A percentile compares a stretch with the other conserved stretches of the same genome.
Evolutionary conservation across 2,329 filamentous ascomycete species (phyloP).

Genomic region (Cladosporium cucumerinum): DNA sequence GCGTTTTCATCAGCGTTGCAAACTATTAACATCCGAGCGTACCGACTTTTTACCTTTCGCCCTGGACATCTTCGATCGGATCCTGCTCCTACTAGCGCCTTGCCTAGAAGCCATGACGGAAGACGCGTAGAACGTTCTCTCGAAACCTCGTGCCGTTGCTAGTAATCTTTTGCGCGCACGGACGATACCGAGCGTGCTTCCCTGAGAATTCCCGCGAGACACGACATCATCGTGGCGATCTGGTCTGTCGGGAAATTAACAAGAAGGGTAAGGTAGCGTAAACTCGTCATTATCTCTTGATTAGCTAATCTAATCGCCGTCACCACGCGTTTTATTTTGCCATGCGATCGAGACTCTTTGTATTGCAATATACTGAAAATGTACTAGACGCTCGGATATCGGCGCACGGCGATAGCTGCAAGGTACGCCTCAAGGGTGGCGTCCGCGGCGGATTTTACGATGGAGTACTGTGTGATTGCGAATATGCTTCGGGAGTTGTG

Average conservation of each 20-base stretch:
- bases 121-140: slow-evolving; percentile 11
- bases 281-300: neutral
- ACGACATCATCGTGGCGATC: neutral
- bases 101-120: slow-evolving; percentile 10
- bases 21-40: slow-evolving; percentile 11
- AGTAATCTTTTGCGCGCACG: neutral
- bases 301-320: neutral
- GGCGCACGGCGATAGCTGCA: neutral
- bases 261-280: neutral
- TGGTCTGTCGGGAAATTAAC: neutral
- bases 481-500: neutral
- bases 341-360: neutral
- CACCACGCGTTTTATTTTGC: slow-evolving; percentile 1
- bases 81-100: neutral
- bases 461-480: neutral
- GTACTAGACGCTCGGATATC: slow-evolving; percentile 9
- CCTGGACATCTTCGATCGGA: slow-evolving; percentile 4
- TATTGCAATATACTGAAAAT: neutral
- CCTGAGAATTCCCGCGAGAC: no score
- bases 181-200: neutral
- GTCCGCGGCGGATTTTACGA: neutral
- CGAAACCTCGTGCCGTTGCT: neutral
- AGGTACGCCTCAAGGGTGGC: neutral
- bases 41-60: slow-evolving; percentile 15
- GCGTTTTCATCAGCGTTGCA: slow-evolving; percentile 2